phyloP scores from a whole-genome alignment of 495 filamentous ascomycete species.

The Tetracladium setigerum region DNA sequence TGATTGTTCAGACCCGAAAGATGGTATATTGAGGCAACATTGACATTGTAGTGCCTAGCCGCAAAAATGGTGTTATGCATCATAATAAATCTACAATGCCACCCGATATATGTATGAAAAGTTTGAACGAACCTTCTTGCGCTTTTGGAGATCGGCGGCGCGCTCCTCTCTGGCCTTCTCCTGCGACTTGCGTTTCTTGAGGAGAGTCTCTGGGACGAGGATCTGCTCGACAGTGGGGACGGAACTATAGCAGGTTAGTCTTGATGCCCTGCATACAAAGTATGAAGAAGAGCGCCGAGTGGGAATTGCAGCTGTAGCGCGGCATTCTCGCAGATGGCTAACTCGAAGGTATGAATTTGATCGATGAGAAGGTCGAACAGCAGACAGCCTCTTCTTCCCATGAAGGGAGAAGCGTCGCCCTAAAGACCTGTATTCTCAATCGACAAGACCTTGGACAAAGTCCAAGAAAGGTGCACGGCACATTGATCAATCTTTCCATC shows the following conservation, averaged over 20 bases:
- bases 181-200: constrained; percentile 99
- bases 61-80: constrained; percentile 59
- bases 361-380: constrained; percentile 51
- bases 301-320: constrained; percentile 78
- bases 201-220: constrained; percentile 93
- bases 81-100: constrained; percentile 49
- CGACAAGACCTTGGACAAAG: constrained; percentile 67
- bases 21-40: constrained; percentile 99
- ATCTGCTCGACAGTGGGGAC: constrained; percentile 87
- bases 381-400: constrained; percentile 8
- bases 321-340: constrained; percentile 78
- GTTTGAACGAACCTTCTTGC: constrained; percentile 71
- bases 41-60: constrained; percentile 76
- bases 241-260: constrained; percentile 48
- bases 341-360: constrained; percentile 74
- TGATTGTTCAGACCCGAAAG: constrained; percentile 94
- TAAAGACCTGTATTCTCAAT: constrained; percentile 43
- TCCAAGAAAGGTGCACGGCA: constrained; percentile 44
- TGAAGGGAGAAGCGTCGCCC: background rate
- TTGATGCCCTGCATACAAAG: constrained; percentile 52
- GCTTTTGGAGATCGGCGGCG: constrained; percentile 69
- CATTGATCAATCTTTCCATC: constrained; percentile 19
- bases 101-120: constrained; percentile 31
- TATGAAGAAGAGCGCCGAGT: constrained; percentile 70
- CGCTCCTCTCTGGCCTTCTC: constrained; percentile 93